Percentiles rank a stretch among this genome's conserved stretches.
These are phyloP conservation scores for Acacia acuminata DNA, from an alignment of 306 rosid species.

Conservation along the genomic window DNA sequence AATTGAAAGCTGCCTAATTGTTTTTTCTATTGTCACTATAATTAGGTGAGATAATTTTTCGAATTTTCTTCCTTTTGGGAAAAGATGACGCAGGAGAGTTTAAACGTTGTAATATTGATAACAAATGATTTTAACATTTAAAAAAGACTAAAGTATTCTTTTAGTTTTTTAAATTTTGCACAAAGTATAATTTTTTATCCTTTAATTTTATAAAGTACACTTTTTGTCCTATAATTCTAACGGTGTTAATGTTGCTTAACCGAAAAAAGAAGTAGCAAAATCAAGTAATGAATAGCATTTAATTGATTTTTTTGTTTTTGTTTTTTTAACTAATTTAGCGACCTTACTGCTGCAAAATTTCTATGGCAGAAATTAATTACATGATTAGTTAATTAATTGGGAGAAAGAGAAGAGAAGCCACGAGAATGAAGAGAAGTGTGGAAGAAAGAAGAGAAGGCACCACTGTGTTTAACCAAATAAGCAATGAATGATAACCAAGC, in stretches of 20 bases:
- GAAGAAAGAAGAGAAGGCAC: conserved; percentile 43
- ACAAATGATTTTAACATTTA: too few relatives aligned
- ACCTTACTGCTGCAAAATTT: not conserved
- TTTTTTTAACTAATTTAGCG: too few relatives aligned
- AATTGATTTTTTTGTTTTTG: too few relatives aligned
- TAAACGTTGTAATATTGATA: too few relatives aligned
- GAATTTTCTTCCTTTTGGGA: not conserved
- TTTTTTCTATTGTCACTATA: not conserved
- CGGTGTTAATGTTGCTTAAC: too few relatives aligned
- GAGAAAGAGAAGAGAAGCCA: conserved; percentile 42
- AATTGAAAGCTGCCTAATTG: not conserved
- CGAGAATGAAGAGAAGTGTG: conserved; percentile 32
- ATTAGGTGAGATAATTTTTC: not conserved
- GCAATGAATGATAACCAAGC: conserved; percentile 48
- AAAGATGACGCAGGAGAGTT: not conserved
- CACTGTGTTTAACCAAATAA: conserved; percentile 44
- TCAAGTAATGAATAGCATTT: too few relatives aligned
- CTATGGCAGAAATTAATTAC: not conserved
- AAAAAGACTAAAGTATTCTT: too few relatives aligned
- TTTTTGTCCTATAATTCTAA: too few relatives aligned
- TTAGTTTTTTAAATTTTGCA: too few relatives aligned
- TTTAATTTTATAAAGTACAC: too few relatives aligned
- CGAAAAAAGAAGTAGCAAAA: too few relatives aligned
- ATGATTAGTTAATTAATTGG: not conserved
- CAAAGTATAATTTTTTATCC: too few relatives aligned